Evolutionary conservation across 2,329 filamentous ascomycete species (phyloP).

Genomic region (Teratosphaeria nubilosa): DNA sequence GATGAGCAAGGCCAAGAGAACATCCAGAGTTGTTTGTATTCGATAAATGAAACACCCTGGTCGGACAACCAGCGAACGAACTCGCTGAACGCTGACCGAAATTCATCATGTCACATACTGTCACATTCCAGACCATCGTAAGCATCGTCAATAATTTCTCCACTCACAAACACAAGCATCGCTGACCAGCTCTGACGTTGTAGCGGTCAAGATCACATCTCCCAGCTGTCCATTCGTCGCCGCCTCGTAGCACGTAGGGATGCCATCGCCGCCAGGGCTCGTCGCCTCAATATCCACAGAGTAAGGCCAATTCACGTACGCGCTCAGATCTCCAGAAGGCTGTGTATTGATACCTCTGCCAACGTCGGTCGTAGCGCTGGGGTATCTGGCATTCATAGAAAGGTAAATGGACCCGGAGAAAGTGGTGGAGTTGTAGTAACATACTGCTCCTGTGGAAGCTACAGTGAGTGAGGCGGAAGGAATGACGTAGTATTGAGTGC

Average conservation of each 20-base stretch:
- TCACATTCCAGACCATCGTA: not conserved
- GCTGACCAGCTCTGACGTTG: slow-evolving; percentile 26
- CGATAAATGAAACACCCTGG: too few species aligned
- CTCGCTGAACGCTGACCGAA: not conserved
- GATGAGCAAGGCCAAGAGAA: not conserved
- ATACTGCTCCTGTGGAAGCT: slow-evolving; percentile 41
- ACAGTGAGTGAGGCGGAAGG: slow-evolving; percentile 36
- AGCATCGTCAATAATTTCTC: slow-evolving; percentile 25
- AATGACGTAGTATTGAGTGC: slow-evolving; percentile 43
- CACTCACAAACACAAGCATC: slow-evolving; percentile 39
- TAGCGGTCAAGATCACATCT: slow-evolving; percentile 24
- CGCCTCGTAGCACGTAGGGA: slow-evolving; percentile 45
- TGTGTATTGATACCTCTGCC: slow-evolving; percentile 2
- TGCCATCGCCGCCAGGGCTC: slow-evolving; percentile 37
- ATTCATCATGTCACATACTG: not conserved
- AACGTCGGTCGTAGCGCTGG: not conserved
- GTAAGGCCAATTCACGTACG: slow-evolving; percentile 45
- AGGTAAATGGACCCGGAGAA: slow-evolving; percentile 50
- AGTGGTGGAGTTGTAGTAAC: slow-evolving; percentile 48
- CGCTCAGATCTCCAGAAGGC: slow-evolving; percentile 5
- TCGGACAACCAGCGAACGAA: not conserved
- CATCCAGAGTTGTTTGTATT: not conserved
- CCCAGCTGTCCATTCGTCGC: slow-evolving; percentile 28
- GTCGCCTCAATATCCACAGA: slow-evolving; percentile 47
- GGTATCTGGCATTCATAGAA: slow-evolving; percentile 11